Percentiles rank a stretch among this genome's conserved stretches.
Conservation (phyloP, 1,284 basidiomycete species). For the Austropuccinia psidii region DNA sequence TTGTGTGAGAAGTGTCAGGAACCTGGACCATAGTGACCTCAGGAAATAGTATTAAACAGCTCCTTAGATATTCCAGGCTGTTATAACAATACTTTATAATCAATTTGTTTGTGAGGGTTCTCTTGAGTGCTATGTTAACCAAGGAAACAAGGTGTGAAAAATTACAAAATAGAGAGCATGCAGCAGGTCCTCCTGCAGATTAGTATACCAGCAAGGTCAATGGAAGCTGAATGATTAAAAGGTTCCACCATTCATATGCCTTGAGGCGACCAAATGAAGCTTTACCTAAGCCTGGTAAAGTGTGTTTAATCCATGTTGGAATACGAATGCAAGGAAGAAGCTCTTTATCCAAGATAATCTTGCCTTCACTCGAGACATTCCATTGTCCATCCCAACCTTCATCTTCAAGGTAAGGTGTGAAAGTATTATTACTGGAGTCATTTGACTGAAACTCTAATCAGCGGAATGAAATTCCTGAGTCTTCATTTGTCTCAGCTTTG, state of each 20-base stretch:
- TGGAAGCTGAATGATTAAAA: slow-evolving; percentile 18
- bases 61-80: slow-evolving; percentile 3
- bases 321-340: slow-evolving; percentile 1
- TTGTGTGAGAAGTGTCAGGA: too few relatives aligned
- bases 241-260: slow-evolving; percentile 38
- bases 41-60: slow-evolving; percentile 10
- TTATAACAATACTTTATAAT: background rate
- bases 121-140: slow-evolving; percentile 16
- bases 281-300: slow-evolving; percentile 23
- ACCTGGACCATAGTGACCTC: background rate
- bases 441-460: background rate
- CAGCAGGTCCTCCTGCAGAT: background rate
- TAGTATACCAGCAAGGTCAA: slow-evolving; percentile 3
- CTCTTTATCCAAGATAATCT: background rate
- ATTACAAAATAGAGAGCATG: slow-evolving; percentile 5
- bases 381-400: background rate
- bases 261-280: slow-evolving; percentile 31
- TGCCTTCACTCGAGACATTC: background rate
- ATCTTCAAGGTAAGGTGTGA: background rate
- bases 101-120: background rate
- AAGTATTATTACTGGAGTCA: background rate
- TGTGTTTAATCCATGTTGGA: slow-evolving; percentile 9
- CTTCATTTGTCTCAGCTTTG: background rate
- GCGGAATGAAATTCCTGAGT: background rate
- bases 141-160: slow-evolving; percentile 21